These are phyloP conservation scores for Lachancea dasiensis DNA, from an alignment of 805 yeast genomes.

Conservation along the genomic window DNA sequence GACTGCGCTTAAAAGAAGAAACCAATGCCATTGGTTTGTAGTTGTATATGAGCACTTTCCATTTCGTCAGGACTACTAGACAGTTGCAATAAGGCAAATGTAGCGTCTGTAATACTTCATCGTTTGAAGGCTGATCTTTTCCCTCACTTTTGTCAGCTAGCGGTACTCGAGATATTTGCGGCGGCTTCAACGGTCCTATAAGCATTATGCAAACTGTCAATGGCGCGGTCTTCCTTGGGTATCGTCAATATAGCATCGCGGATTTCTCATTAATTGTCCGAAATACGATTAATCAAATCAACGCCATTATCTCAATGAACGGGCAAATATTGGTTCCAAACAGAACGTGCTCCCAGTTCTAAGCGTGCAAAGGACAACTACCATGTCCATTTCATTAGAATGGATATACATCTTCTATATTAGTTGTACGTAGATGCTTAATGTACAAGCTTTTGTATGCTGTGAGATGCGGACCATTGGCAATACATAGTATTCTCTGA, in stretches of 20 bases:
- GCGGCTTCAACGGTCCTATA: conserved; percentile 29
- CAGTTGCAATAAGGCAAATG: conserved; percentile 25
- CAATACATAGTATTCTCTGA: no score
- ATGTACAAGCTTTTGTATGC: no score
- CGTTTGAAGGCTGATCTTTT: conserved; percentile 12
- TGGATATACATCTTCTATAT: not conserved
- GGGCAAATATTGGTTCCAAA: no score
- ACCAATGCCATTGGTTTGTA: conserved; percentile 31
- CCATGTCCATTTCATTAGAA: no score
- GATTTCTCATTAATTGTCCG: not conserved
- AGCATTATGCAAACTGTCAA: conserved; percentile 12
- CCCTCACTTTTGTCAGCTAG: not conserved
- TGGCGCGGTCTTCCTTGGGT: not conserved
- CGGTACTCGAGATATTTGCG: conserved; percentile 22
- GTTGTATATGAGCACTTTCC: conserved; percentile 29
- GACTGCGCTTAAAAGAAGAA: conserved; percentile 27
- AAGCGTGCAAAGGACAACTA: no score
- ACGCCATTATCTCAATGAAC: no score
- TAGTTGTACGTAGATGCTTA: not conserved
- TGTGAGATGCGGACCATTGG: no score
- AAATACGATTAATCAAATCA: no score
- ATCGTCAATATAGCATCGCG: not conserved
- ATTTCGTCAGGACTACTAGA: conserved; percentile 24
- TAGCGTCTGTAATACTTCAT: conserved; percentile 22
- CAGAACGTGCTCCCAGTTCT: no score